Conservation (phyloP, 2,329 filamentous ascomycete genomes). For the Huntiella omanensis region DNA sequence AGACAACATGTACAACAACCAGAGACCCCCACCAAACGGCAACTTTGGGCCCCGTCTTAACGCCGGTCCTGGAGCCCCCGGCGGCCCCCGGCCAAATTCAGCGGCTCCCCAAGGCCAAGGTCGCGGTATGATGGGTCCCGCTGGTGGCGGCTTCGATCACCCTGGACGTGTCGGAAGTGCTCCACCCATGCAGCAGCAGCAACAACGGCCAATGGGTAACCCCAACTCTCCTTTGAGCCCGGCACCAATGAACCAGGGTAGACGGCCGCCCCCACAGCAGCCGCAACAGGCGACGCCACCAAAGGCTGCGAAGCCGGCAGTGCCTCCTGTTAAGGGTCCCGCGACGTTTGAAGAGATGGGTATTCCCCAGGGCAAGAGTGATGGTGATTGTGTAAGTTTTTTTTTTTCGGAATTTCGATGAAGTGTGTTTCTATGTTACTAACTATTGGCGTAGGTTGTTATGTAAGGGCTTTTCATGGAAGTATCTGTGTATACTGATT, state of each 20-base stretch:
- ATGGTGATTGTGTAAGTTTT: slow-evolving; percentile 71
- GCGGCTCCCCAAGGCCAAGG: slow-evolving; percentile 16
- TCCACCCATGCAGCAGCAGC: slow-evolving; percentile 17
- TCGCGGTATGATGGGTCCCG: slow-evolving; percentile 13
- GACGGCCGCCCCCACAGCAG: slow-evolving; percentile 13
- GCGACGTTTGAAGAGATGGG: slow-evolving; percentile 98
- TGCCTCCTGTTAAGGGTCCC: slow-evolving; percentile 51
- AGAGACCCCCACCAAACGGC: slow-evolving; percentile 10
- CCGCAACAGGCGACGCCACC: slow-evolving; percentile 18
- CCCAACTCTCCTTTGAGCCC: slow-evolving; percentile 3
- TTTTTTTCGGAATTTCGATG: not conserved
- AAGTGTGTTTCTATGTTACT: not conserved
- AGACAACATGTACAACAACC: slow-evolving; percentile 8
- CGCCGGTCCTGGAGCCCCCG: slow-evolving; percentile 14
- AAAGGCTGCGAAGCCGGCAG: slow-evolving; percentile 22
- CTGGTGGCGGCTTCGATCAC: slow-evolving; percentile 12
- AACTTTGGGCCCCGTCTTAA: slow-evolving; percentile 23
- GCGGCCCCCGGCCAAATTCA: slow-evolving; percentile 15
- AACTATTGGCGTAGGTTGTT: slow-evolving; percentile 7
- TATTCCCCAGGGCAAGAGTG: slow-evolving; percentile 63
- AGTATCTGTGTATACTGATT: too few relatives aligned
- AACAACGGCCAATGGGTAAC: slow-evolving; percentile 5
- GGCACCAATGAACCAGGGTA: slow-evolving; percentile 13
- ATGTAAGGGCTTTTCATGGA: slow-evolving; percentile 3
- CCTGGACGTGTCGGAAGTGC: slow-evolving; percentile 20